phyloP scores from a whole-genome alignment of 2,329 filamentous ascomycete genomes.

The Didymella pomorum region DNA sequence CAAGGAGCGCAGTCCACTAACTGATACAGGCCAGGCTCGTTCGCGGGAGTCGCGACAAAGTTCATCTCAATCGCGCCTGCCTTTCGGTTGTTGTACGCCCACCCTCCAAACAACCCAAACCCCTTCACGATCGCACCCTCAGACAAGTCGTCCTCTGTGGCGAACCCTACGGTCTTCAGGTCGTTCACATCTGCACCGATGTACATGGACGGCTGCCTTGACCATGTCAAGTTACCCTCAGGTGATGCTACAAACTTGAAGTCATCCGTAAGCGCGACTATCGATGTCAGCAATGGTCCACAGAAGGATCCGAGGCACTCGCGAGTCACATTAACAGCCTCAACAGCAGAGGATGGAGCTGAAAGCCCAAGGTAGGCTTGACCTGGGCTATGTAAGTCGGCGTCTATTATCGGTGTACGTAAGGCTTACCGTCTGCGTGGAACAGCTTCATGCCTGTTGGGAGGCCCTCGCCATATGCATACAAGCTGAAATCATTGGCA shows the following conservation, averaged over 20 bases:
- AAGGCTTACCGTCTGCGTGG: slow-evolving; percentile 45
- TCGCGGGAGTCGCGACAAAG: neutral
- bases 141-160: neutral
- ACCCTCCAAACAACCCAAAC: neutral
- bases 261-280: neutral
- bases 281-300: neutral
- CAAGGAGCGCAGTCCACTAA: neutral
- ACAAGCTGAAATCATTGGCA: neutral
- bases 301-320: neutral
- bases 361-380: slow-evolving; percentile 44
- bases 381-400: slow-evolving; percentile 27
- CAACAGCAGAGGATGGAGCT: slow-evolving; percentile 23
- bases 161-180: neutral
- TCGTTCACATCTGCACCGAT: neutral
- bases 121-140: neutral
- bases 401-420: neutral
- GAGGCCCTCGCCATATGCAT: neutral
- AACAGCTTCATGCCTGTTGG: slow-evolving; percentile 29
- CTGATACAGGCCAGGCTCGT: neutral
- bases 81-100: neutral
- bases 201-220: neutral
- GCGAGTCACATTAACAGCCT: slow-evolving; percentile 39
- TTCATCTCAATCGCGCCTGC: neutral
- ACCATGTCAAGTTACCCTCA: neutral
- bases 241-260: neutral